These are phyloP conservation scores for Linnemannia schmuckeri DNA, from an alignment of 192 early-diverging fungal species.

Conservation along the genomic window DNA sequence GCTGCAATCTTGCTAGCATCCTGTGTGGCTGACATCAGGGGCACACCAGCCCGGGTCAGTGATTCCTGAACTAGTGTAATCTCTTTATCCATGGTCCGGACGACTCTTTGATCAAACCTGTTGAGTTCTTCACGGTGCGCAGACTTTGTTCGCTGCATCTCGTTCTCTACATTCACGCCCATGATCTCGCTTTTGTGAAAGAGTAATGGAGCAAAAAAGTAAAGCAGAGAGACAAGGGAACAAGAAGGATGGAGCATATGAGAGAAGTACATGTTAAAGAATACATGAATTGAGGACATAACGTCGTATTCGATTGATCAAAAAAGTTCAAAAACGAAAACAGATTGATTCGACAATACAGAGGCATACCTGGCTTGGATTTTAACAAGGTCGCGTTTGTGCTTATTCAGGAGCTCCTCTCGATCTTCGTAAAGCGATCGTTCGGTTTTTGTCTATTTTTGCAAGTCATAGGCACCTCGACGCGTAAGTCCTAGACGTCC, in stretches of 20 bases:
- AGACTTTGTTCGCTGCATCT: slow-evolving; percentile 15
- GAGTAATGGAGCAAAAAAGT: not conserved
- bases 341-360: not conserved
- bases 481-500: not conserved
- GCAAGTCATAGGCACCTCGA: not conserved
- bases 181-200: slow-evolving; percentile 40
- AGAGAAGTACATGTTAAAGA: not conserved
- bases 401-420: slow-evolving; percentile 14
- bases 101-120: slow-evolving; percentile 35
- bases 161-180: slow-evolving; percentile 20
- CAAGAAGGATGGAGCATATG: not conserved
- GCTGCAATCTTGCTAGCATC: slow-evolving; percentile 25
- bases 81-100: slow-evolving; percentile 28
- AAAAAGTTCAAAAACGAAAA: not conserved
- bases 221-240: not conserved
- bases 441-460: slow-evolving; percentile 20
- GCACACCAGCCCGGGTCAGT: slow-evolving; percentile 12
- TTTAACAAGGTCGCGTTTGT: slow-evolving; percentile 33
- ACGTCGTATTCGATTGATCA: not conserved
- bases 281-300: not conserved
- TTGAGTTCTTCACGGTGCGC: slow-evolving; percentile 20
- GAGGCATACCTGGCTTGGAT: slow-evolving; percentile 45
- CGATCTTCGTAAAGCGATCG: slow-evolving; percentile 26
- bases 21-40: slow-evolving; percentile 19
- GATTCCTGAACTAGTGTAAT: slow-evolving; percentile 22